phyloP scores from a whole-genome alignment of 2,329 filamentous ascomycete species.

The Xylaria arbuscula region DNA sequence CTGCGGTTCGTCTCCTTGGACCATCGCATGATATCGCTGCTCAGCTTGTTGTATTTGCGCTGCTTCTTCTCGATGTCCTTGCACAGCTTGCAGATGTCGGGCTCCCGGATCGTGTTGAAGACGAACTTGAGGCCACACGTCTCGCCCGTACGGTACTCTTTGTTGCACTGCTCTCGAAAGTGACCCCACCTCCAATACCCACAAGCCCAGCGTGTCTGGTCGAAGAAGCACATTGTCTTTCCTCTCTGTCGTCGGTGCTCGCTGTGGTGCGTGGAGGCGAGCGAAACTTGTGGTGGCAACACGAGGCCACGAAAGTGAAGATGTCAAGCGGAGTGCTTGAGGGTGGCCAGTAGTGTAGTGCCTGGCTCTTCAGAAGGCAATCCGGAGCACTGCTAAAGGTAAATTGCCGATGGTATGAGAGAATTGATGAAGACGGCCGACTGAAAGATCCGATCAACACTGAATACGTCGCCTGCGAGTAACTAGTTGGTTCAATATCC shows the following conservation, averaged over 20 bases:
- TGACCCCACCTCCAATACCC: slow-evolving; percentile 95
- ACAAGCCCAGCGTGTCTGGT: slow-evolving; percentile 85
- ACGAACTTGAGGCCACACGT: slow-evolving; percentile 95
- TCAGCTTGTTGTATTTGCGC: slow-evolving; percentile 78
- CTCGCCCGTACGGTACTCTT: slow-evolving; percentile 95
- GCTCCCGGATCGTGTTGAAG: slow-evolving; percentile 74
- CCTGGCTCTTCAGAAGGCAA: slow-evolving; percentile 23
- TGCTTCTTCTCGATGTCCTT: slow-evolving; percentile 89
- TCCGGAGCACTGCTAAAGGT: slow-evolving; percentile 27
- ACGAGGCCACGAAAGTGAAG: slow-evolving; percentile 19
- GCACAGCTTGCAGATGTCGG: slow-evolving; percentile 82
- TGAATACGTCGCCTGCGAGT: slow-evolving; percentile 23
- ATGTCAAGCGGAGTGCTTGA: slow-evolving; percentile 15
- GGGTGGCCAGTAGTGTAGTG: slow-evolving; percentile 13
- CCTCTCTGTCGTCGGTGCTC: slow-evolving; percentile 13
- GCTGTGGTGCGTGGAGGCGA: slow-evolving; percentile 25
- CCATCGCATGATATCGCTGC: slow-evolving; percentile 81
- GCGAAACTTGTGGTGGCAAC: slow-evolving; percentile 13
- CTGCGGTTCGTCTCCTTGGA: slow-evolving; percentile 76
- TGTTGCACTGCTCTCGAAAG: slow-evolving; percentile 92
- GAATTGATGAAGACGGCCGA: slow-evolving; percentile 8
- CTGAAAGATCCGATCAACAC: slow-evolving; percentile 7
- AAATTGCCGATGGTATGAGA: slow-evolving; percentile 34
- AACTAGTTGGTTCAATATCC: slow-evolving; percentile 17
- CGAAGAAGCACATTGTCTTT: slow-evolving; percentile 89